phyloP scores from a whole-genome alignment of 1,284 basidiomycete species.

The Cystobasidiaceae sp. region DNA sequence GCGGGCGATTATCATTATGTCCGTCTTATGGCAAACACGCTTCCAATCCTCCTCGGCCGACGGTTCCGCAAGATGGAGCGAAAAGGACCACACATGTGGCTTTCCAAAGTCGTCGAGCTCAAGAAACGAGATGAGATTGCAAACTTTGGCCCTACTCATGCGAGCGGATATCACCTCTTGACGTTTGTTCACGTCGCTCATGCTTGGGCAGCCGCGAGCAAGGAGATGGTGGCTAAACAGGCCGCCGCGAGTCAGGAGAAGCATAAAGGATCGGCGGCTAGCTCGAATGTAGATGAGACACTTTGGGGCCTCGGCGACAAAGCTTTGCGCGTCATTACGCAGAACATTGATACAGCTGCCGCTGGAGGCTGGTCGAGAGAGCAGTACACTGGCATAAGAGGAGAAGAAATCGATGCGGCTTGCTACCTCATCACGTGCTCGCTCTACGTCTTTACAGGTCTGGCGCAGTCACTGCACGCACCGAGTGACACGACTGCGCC shows the following conservation, averaged over 20 bases:
- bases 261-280: neutral
- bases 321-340: conserved; percentile 21
- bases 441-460: conserved; percentile 12
- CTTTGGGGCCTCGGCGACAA: conserved; percentile 28
- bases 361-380: neutral
- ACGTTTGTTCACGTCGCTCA: conserved; percentile 18
- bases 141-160: neutral
- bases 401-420: conserved; percentile 3
- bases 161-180: conserved; percentile 2
- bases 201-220: conserved; percentile 17
- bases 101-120: neutral
- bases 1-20: conserved; percentile 16
- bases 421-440: neutral
- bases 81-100: conserved; percentile 27
- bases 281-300: conserved; percentile 2
- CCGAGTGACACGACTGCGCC: neutral
- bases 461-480: neutral
- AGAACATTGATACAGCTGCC: conserved; percentile 17
- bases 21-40: conserved; percentile 12
- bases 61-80: conserved; percentile 29
- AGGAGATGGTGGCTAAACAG: conserved; percentile 5
- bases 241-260: neutral
- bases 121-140: conserved; percentile 2
- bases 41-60: conserved; percentile 16
- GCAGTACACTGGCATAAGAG: neutral